Base-by-base conservation (phyloP, 306 rosid species). In the Pyrus pyrifolia region DNA sequence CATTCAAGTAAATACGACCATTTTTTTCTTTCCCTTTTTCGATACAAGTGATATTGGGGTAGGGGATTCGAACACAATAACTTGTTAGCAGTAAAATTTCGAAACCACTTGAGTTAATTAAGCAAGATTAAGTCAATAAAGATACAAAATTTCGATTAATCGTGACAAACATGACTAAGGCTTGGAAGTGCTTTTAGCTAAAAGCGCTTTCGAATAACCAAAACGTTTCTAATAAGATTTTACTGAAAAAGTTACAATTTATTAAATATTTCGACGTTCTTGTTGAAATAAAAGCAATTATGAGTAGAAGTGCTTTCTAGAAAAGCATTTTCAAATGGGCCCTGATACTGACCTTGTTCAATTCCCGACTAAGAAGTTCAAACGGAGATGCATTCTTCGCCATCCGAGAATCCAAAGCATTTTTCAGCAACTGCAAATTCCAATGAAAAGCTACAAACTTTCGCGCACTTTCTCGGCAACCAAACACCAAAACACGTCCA, bases 331-430 rank as follows among this genome's bases (percentile, higher is more conserved):
- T 40, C 44, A 40, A 40, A 8, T 11, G 44, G 44, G 3, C 44
- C 18, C 11, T 52, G 55, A 38, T 71, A 45, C 83, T 72, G 83
- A 83, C 87, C 87, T 83, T 75, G 44, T 76, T 66, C 76, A 80
- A 68, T 73, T 49, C 76, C 51, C 57, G 84, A 4, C 79, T 79
- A 53, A 83, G 73, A 68, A 72, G 70, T 58, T 76, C 77, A 22
- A 76, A 80, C 5, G 84, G 81, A 4, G 87, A 83, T 14, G 76
- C 76, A n/a, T 73, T 23, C 79, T 70, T 76, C 8, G 72, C 79
- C 21, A 18, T 68, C 49, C 51, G 73, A 72, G 31, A 49, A 53
- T 69, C 70, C 15, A 44, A 13, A 35, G 57, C 74, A 68, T 68
- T 76, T 67, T 74, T 83, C 76, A 83, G 61, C 53, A 75, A 73